Conservation (phyloP, 2,329 filamentous ascomycete genomes). For the Pleomassaria siparia region DNA sequence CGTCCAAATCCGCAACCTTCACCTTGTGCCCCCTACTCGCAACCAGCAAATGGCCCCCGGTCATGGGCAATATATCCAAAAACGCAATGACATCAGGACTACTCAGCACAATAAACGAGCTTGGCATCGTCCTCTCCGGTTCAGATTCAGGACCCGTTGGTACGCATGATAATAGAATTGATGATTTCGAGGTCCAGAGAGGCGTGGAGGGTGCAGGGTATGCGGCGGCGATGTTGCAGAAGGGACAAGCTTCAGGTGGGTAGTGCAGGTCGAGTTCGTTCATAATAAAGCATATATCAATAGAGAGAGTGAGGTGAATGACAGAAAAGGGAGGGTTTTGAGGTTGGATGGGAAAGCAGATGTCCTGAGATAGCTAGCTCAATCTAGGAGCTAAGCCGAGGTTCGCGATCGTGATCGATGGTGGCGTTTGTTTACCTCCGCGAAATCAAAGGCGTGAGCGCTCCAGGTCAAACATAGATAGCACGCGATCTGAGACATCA, state of each 20-base stretch:
- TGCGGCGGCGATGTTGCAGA: constrained; percentile 59
- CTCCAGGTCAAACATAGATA: too few species aligned
- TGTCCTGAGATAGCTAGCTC: not conserved
- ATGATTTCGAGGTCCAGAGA: constrained; percentile 9
- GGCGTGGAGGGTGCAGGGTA: constrained; percentile 18
- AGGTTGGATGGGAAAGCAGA: not conserved
- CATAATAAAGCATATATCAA: too few species aligned
- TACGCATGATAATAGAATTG: constrained; percentile 16
- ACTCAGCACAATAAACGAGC: constrained; percentile 68
- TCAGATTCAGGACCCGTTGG: constrained; percentile 28
- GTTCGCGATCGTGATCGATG: constrained; percentile 1
- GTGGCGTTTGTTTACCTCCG: constrained; percentile 2
- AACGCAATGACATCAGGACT: constrained; percentile 81
- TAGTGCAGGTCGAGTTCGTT: constrained; percentile 42
- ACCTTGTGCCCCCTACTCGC: constrained; percentile 75
- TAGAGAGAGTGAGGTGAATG: not conserved
- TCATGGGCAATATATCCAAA: constrained; percentile 89
- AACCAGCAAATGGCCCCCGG: constrained; percentile 78
- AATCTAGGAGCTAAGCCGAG: constrained; percentile 3
- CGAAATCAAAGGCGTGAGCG: not conserved
- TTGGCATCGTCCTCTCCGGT: constrained; percentile 37
- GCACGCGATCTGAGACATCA: too few species aligned
- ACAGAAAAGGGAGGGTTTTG: not conserved
- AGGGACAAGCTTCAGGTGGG: constrained; percentile 53
- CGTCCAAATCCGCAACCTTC: constrained; percentile 72